A percentile compares a stretch with the other conserved stretches of the same genome.
phyloP scores from a whole-genome alignment of 352 stramenopile genomes.

The Phytophthora rubi region DNA sequence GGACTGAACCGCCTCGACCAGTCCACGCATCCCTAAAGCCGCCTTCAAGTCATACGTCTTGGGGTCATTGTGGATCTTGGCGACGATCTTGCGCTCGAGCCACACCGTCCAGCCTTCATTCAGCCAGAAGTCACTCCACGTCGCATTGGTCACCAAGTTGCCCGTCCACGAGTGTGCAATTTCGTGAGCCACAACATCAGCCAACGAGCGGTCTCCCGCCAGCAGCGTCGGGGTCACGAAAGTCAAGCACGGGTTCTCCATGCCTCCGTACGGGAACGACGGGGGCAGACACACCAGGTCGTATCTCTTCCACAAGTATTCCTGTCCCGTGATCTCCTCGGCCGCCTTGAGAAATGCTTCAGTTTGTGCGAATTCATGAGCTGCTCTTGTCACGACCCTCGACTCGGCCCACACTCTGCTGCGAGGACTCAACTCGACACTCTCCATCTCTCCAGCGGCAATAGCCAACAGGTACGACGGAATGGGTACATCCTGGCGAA shows the following conservation, averaged over 20 bases:
- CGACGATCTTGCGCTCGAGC: conserved; percentile 96
- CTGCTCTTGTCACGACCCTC: conserved; percentile 90
- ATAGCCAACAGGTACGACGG: conserved; percentile 95
- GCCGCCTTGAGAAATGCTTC: conserved; percentile 93
- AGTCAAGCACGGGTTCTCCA: conserved; percentile 89
- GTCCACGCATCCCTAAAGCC: conserved; percentile 41
- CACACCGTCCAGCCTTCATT: conserved; percentile 98
- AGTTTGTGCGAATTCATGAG: conserved; percentile 95
- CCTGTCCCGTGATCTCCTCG: conserved; percentile 91
- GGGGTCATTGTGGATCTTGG: conserved; percentile 49
- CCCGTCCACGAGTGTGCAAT: conserved; percentile 96
- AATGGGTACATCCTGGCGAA: conserved; percentile 92
- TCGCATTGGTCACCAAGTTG: conserved; percentile 97
- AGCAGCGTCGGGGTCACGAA: conserved; percentile 97
- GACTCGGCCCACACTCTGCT: conserved; percentile 94
- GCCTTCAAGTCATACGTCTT: conserved; percentile 60
- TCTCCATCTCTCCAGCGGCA: conserved; percentile 90
- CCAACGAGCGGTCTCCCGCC: conserved; percentile 93
- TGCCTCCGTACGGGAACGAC: conserved; percentile 88
- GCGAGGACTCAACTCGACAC: conserved; percentile 84
- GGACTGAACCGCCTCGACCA: conserved; percentile 46
- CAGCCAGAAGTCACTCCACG: conserved; percentile 97
- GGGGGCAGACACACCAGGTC: conserved; percentile 96
- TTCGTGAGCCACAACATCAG: conserved; percentile 97
- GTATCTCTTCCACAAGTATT: conserved; percentile 96